Base-by-base conservation (phyloP, 768 basidiomycete genomes). In the Amanita muscaria region DNA sequence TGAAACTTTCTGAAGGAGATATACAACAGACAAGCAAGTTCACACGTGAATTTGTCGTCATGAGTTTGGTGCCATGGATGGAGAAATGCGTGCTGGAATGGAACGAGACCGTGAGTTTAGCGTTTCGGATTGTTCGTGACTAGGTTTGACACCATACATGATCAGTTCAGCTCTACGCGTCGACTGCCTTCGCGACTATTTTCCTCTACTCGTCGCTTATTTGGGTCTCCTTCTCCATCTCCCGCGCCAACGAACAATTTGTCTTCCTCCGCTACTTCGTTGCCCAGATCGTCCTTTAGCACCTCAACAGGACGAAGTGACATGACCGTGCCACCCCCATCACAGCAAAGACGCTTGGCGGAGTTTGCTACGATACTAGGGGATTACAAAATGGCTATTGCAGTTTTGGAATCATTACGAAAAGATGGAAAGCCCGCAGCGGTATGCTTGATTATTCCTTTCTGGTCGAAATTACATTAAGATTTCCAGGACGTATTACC, bases 31-130 rank as follows among this genome's bases (percentile, higher is more conserved):
- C 80, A 5, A 79, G 80, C 0, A 75, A 77, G 42, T 90, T 97
- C 54, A 74, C 88, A 8, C 76, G 91, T 35, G 93, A 96, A 60
- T 84, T 97, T 53, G 71, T 89, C 3, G 80, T 83, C 9, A 89
- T 87, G 79, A 92, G 87, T 56, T 63, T 98, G 35, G 61, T 97
- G 2, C 93, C 93, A 1, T 97, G 88, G 88, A 93, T 98, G 89
- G 94, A 98, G 65, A 88, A 83, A 56, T 83, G 82, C 60, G 86
- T 93, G 4, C 53, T 89, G 36, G 88, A 94, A 51, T 94, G 92
- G 89, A 97, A 96, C 58, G 93, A 98, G 66, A 70, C 70, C 47
- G 83, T 86, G 54, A 37, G 66, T 59, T 42, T 30, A 41, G 16
- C 29, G 22, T 47, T 11, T 40, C 37, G 23, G 24, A 3, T 3